A percentile compares a stretch with the other conserved stretches of the same genome.
These are phyloP conservation scores for Thelephora terrestris DNA, from an alignment of 1,284 basidiomycete species.

Conservation along the genomic window DNA sequence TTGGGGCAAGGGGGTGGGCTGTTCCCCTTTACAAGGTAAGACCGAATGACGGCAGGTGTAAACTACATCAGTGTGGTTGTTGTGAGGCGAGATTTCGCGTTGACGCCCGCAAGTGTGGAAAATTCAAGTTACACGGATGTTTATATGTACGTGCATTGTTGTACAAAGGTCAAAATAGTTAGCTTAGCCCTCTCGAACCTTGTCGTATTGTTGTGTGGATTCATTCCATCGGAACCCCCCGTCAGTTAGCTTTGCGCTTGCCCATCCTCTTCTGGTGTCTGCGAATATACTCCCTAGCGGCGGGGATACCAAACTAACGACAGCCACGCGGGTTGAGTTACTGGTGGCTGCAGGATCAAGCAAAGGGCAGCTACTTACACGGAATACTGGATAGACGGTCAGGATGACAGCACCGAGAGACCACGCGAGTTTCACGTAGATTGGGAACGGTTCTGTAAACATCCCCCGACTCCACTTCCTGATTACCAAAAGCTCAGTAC, in stretches of 20 bases:
- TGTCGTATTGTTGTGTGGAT: constrained; percentile 2
- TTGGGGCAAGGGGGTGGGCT: too few relatives aligned
- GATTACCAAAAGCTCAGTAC: constrained; percentile 67
- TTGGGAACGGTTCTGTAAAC: constrained; percentile 56
- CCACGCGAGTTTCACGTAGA: constrained; percentile 56
- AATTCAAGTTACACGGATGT: too few relatives aligned
- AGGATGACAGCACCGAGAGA: constrained; percentile 42
- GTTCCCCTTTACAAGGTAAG: too few relatives aligned
- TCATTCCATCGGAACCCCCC: constrained; percentile 11
- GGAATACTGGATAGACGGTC: constrained; percentile 55
- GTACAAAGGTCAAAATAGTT: too few relatives aligned
- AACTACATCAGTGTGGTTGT: too few relatives aligned
- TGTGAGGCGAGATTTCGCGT: too few relatives aligned
- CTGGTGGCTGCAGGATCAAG: not conserved
- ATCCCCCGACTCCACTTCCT: constrained; percentile 70
- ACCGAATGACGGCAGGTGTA: too few relatives aligned
- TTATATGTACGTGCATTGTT: too few relatives aligned
- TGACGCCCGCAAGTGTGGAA: too few relatives aligned
- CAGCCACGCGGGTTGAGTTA: not conserved
- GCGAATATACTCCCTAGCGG: constrained; percentile 24
- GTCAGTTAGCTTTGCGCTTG: constrained; percentile 19
- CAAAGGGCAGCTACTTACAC: constrained; percentile 29
- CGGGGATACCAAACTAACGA: constrained; percentile 28
- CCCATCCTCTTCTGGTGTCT: constrained; percentile 18
- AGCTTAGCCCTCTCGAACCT: not conserved